phyloP scores from a whole-genome alignment of 768 basidiomycete genomes.

The Asterophora lycoperdoides region DNA sequence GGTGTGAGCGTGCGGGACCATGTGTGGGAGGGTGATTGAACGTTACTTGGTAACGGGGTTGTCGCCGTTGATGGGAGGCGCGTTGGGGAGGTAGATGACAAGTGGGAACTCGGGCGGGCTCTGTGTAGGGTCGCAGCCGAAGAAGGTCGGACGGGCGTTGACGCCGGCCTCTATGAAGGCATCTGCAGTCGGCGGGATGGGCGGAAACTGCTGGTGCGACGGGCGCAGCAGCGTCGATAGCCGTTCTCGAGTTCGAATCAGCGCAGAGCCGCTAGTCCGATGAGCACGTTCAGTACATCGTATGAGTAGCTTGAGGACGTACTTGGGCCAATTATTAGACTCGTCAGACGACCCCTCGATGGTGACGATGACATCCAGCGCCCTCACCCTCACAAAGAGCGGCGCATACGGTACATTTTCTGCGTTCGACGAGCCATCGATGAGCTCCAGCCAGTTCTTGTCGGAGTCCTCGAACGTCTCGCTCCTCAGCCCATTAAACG shows the following conservation, averaged over 20 bases:
- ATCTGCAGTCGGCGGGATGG: constrained; percentile 48
- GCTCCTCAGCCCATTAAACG: constrained; percentile 45
- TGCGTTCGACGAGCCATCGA: constrained; percentile 67
- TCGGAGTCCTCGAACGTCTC: constrained; percentile 51
- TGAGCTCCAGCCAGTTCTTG: constrained; percentile 52
- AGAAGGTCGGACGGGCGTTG: constrained; percentile 69
- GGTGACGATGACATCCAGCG: constrained; percentile 71
- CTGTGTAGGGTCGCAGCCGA: constrained; percentile 62
- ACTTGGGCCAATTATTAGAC: constrained; percentile 67
- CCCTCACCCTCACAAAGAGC: constrained; percentile 63
- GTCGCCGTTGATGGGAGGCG: constrained; percentile 62
- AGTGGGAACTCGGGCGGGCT: constrained; percentile 56
- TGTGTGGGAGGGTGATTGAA: background rate
- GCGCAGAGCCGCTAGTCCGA: constrained; percentile 46
- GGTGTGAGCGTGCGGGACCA: background rate
- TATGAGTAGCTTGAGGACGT: constrained; percentile 15
- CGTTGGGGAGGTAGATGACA: constrained; percentile 72
- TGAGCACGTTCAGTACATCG: too few relatives aligned
- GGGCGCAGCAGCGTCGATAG: constrained; percentile 39
- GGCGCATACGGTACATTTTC: constrained; percentile 73
- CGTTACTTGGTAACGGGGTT: constrained; percentile 63
- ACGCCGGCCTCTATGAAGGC: constrained; percentile 58
- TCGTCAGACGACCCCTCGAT: constrained; percentile 62
- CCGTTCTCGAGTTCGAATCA: constrained; percentile 40
- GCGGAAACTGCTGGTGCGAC: constrained; percentile 61